Evolutionary conservation across 23 red algal species (phyloP), one percentile per base, ranked within the genome.

Genomic region (Cyanidiococcus yangmingshanensis): DNA sequence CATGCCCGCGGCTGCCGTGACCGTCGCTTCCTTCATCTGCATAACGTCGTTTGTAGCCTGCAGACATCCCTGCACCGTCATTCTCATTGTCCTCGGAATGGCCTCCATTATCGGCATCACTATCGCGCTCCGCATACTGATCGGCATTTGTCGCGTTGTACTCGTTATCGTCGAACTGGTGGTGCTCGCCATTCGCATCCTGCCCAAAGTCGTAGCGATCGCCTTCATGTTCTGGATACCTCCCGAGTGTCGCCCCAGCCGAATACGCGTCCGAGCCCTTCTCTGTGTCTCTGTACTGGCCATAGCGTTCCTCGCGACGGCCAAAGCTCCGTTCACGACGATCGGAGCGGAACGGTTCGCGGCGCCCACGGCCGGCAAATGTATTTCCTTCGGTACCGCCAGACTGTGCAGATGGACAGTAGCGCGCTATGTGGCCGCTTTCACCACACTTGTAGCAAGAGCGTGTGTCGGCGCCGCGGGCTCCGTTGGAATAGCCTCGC

Each of bases 361-460:
- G 45, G 45, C 45, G 45, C 21, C 45, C 45, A 15, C 45, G 7
- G 45, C 45, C 21, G 45, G 12, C 45, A 54, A 15, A 54, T 21
- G 63, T 30, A 29, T 71, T 71, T 35, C 63, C n/a, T 7, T 35
- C n/a, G n/a, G 63, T 2, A 7, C 63, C 32, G 16, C 12, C 63
- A 25, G n/a, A 12, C 7, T 12, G 7, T 71, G 21, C 32, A 7
- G 63, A 17, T 71, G 63, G 32, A 29, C 63, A 71, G 27, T 17
- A 25, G 63, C 63, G 63, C 63, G 63, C 63, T 3, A 71, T 3
- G 63, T 71, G 63, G 21, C 63, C 63, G n/a, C n/a, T 25, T 29
- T 71, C n/a, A 25, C 63, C 63, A 29, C 63, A 71, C 32, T 71
- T 35, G 63, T 17, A 71, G 63, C 63, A 71, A 7, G 63, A 32